phyloP scores from a whole-genome alignment of 2,329 filamentous ascomycete species.

The Colletotrichum tanaceti region DNA sequence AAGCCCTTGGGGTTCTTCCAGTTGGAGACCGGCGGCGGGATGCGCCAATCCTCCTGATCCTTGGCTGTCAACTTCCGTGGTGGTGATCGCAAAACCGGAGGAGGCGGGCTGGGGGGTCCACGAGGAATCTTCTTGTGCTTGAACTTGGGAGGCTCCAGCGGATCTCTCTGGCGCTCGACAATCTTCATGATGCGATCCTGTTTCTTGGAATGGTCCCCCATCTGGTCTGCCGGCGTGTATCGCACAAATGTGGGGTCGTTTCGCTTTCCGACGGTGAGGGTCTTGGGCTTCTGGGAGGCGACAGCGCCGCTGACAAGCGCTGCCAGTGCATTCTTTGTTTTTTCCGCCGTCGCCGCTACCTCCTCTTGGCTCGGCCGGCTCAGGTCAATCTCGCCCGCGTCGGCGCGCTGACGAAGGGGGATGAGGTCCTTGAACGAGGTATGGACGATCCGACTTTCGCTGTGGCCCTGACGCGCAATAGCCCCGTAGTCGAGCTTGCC shows the following conservation, averaged over 20 bases:
- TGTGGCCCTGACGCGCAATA: constrained; percentile 90
- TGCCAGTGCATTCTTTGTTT: constrained; percentile 87
- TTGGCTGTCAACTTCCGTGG: constrained; percentile 95
- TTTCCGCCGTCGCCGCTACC: constrained; percentile 84
- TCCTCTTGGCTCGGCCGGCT: constrained; percentile 87
- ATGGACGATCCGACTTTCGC: constrained; percentile 85
- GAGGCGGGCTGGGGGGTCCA: constrained; percentile 90
- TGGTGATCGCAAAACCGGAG: constrained; percentile 94
- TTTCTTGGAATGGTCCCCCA: constrained; percentile 88
- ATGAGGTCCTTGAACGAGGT: constrained; percentile 98
- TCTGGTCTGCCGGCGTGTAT: constrained; percentile 96
- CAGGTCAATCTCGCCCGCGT: constrained; percentile 90
- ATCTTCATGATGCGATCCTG: constrained; percentile 99
- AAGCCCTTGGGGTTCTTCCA: constrained; percentile 99
- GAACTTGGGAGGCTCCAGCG: constrained; percentile 97
- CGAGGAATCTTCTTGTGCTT: constrained; percentile 98
- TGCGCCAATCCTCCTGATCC: constrained; percentile 97
- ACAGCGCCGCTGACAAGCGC: constrained; percentile 86
- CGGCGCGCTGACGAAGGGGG: constrained; percentile 89
- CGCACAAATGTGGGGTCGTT: constrained; percentile 93
- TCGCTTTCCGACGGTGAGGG: constrained; percentile 82
- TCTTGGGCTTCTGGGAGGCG: constrained; percentile 95
- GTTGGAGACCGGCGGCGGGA: constrained; percentile 87
- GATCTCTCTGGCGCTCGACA: constrained; percentile 91
- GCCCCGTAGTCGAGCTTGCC: constrained; percentile 97